Evolutionary conservation across 2,329 filamentous ascomycete species (phyloP), one percentile per base, ranked within the genome.

Genomic region (Nemania sp.): DNA sequence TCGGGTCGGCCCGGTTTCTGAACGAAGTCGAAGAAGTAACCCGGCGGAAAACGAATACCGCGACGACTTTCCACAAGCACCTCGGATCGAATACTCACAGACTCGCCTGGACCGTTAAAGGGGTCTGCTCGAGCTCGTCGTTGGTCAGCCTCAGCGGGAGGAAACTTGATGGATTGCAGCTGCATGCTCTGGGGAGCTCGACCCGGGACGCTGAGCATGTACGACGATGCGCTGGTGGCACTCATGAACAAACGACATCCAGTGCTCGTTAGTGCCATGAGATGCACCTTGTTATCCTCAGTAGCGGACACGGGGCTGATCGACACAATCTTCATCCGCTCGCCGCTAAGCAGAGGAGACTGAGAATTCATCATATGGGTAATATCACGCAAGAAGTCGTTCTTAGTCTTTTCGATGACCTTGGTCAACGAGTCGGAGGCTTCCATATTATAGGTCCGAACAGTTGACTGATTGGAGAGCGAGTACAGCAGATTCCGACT

Each of bases 141-240:
- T 72, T 75, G 57, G 66, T 25, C 37, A 63, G 66, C 76, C 60
- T 76, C 78, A 40, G 79, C 75, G 0, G 95, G 95, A 1, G 96
- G 95, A 60, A 97, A 96, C 72, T 95, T 96, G 75, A 99, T 91
- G 71, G 96, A 95, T 68, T 96, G 90, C n/a, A 97, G 87, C 75
- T 97, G 93, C 92, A 99, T 97, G 76, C 92, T 97, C 68, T 91
- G 93, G 0, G 95, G 93, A 0, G 90, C 87, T 59, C 81, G 75
- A 60, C 82, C 88, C 7, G 85, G 82, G 18, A 84, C 81, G 13
- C 82, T 83, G 32, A 86, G 81, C 73, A 82, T 84, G 77, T 89
- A 88, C 0, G 82, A 90, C 1, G 87, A 85, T 17, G 91, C 89
- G 65, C 89, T 90, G 0, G 92, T 97, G 5, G 94, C 92, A 72